These are phyloP conservation scores for Moniliella sp. DNA, from an alignment of 1,284 basidiomycete species.

Conservation along the genomic window DNA sequence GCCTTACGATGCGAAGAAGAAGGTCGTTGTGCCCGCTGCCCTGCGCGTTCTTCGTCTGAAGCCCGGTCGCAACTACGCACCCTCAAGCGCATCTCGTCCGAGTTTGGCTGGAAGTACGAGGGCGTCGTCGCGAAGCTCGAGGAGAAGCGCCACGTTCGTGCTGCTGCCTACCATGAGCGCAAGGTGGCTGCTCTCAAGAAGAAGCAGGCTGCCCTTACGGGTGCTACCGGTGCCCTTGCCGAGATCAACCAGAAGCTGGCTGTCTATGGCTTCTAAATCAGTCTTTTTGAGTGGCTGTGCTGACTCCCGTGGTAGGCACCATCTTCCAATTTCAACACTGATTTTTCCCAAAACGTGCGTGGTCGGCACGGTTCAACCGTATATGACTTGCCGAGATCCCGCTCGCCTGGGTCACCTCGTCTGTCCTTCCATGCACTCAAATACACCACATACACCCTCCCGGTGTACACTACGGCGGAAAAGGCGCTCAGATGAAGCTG, in stretches of 20 bases:
- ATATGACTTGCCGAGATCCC: no score
- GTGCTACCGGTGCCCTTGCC: slow-evolving; percentile 17
- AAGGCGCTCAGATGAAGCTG: no score
- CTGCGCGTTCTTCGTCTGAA: slow-evolving; percentile 91
- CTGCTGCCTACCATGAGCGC: slow-evolving; percentile 96
- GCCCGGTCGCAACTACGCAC: slow-evolving; percentile 99
- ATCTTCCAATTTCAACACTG: no score
- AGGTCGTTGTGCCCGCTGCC: slow-evolving; percentile 94
- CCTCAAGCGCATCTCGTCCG: slow-evolving; percentile 88
- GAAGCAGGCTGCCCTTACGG: slow-evolving; percentile 16
- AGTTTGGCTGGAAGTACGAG: slow-evolving; percentile 99
- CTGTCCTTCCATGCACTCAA: no score
- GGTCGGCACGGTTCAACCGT: no score
- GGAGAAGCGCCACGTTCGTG: slow-evolving; percentile 99
- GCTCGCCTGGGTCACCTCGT: no score
- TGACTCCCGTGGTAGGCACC: no score
- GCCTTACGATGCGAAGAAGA: slow-evolving; percentile 96
- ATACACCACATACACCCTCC: no score
- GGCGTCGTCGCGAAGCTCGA: slow-evolving; percentile 97
- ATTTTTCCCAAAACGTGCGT: no score
- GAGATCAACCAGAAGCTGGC: slow-evolving; percentile 23
- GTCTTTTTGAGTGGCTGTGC: no score
- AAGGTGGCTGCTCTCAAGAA: slow-evolving; percentile 45
- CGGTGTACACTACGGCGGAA: no score
- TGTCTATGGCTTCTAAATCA: slow-evolving; percentile 21